A percentile compares a stretch with the other conserved stretches of the same genome.
These are phyloP conservation scores for Gynandropsis gynandra DNA, from an alignment of 345 rosid genomes.

Conservation along the genomic window DNA sequence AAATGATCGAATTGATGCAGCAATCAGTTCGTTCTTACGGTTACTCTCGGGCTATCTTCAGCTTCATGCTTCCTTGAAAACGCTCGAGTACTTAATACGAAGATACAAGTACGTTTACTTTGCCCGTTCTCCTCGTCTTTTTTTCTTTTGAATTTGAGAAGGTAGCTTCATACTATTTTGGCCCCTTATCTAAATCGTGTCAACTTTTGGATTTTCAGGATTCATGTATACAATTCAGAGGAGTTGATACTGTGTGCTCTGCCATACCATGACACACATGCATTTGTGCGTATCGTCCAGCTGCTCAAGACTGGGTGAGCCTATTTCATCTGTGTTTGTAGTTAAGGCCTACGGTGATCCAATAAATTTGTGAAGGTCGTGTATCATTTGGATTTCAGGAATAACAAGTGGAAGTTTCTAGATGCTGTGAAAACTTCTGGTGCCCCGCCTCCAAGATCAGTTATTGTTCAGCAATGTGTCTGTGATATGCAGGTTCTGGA, in stretches of 20 bases:
- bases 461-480: slow-evolving; percentile 83
- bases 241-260: slow-evolving; percentile 71
- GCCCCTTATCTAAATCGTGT: neutral
- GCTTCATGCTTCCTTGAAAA: slow-evolving; percentile 47
- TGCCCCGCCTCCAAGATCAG: slow-evolving; percentile 76
- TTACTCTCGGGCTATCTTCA: slow-evolving; percentile 69
- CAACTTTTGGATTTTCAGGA: slow-evolving; percentile 41
- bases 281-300: slow-evolving; percentile 75
- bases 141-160: neutral
- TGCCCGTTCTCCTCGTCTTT: neutral
- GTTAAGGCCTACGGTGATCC: neutral
- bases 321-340: neutral
- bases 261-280: slow-evolving; percentile 87
- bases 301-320: slow-evolving; percentile 64
- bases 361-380: slow-evolving; percentile 8
- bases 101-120: slow-evolving; percentile 60
- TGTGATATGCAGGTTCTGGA: slow-evolving; percentile 81
- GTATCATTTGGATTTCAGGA: slow-evolving; percentile 37
- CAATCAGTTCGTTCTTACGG: slow-evolving; percentile 52
- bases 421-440: slow-evolving; percentile 80
- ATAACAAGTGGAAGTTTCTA: slow-evolving; percentile 84
- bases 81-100: slow-evolving; percentile 89
- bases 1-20: slow-evolving; percentile 47
- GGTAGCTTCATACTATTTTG: slow-evolving; percentile 4
- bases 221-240: slow-evolving; percentile 65